Conservation (phyloP, 768 basidiomycete species). For the Holtermanniella nyarrowii region DNA sequence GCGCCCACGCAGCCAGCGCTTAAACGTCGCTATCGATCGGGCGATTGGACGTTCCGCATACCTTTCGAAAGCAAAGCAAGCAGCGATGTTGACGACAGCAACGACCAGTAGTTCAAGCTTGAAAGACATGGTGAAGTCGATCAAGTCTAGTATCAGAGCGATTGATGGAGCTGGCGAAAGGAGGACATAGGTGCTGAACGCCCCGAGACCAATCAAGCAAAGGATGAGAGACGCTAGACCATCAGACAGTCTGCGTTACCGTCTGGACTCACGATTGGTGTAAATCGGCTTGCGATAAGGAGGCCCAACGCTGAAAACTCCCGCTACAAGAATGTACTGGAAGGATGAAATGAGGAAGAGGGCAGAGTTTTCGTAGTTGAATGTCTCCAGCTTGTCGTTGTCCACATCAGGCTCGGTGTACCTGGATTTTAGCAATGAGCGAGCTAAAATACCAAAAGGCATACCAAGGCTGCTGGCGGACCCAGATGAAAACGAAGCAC, state of each 20-base stretch:
- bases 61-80: slow-evolving; percentile 64
- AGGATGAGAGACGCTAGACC: slow-evolving; percentile 65
- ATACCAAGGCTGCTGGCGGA: slow-evolving; percentile 73
- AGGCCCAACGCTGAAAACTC: slow-evolving; percentile 94
- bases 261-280: slow-evolving; percentile 64
- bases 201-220: slow-evolving; percentile 57
- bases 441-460: slow-evolving; percentile 13
- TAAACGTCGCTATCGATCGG: slow-evolving; percentile 26
- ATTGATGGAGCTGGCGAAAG: slow-evolving; percentile 58
- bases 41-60: slow-evolving; percentile 39
- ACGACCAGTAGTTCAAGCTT: slow-evolving; percentile 59
- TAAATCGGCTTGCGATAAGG: slow-evolving; percentile 92
- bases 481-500: slow-evolving; percentile 81
- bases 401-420: slow-evolving; percentile 61
- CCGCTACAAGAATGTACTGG: slow-evolving; percentile 95
- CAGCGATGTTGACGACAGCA: slow-evolving; percentile 57
- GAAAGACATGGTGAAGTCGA: slow-evolving; percentile 60
- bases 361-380: slow-evolving; percentile 82
- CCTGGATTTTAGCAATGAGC: slow-evolving; percentile 44
- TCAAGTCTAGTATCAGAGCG: slow-evolving; percentile 59
- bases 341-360: slow-evolving; percentile 92
- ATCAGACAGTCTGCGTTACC: not conserved
- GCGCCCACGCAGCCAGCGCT: slow-evolving; percentile 28
- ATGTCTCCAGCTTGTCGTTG: slow-evolving; percentile 64
- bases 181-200: slow-evolving; percentile 67